Evolutionary conservation across 768 basidiomycete genomes (phyloP).

Genomic region (Leccinum pellstonianum): DNA sequence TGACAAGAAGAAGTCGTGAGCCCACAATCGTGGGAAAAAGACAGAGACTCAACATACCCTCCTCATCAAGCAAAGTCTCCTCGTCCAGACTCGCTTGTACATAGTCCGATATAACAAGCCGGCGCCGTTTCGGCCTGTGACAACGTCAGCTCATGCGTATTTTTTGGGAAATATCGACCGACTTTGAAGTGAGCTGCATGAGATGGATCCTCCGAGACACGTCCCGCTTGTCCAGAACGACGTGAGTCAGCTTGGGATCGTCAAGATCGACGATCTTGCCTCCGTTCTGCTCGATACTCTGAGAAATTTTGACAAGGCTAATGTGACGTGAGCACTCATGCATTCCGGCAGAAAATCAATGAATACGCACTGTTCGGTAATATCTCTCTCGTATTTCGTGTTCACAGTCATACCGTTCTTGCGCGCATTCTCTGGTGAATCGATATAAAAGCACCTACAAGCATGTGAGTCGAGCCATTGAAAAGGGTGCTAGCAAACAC

Average conservation of each 20-base stretch:
- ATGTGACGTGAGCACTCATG: neutral
- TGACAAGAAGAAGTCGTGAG: neutral
- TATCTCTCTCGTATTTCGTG: conserved; percentile 49
- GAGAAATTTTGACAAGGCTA: conserved; percentile 57
- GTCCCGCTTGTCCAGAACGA: conserved; percentile 83
- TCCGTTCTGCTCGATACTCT: conserved; percentile 63
- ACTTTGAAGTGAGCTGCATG: conserved; percentile 72
- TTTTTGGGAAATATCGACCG: conserved; percentile 24
- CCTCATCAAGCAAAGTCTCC: conserved; percentile 79
- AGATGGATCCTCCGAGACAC: conserved; percentile 68
- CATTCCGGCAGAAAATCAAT: neutral
- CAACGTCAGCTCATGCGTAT: conserved; percentile 11
- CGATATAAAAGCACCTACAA: conserved; percentile 84
- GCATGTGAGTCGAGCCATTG: neutral
- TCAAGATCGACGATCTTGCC: conserved; percentile 67
- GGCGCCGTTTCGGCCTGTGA: conserved; percentile 73
- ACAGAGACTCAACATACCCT: conserved; percentile 42
- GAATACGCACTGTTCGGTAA: conserved; percentile 50
- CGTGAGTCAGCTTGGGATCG: conserved; percentile 82
- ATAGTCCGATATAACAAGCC: conserved; percentile 76
- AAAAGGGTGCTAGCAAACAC: conserved; percentile 24
- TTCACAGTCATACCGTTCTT: conserved; percentile 61
- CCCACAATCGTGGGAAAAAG: neutral
- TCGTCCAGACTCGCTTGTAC: conserved; percentile 81
- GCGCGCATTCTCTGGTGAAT: conserved; percentile 71